phyloP scores from a whole-genome alignment of 1,139 yeast genomes.

The Geotrichum candidum region DNA sequence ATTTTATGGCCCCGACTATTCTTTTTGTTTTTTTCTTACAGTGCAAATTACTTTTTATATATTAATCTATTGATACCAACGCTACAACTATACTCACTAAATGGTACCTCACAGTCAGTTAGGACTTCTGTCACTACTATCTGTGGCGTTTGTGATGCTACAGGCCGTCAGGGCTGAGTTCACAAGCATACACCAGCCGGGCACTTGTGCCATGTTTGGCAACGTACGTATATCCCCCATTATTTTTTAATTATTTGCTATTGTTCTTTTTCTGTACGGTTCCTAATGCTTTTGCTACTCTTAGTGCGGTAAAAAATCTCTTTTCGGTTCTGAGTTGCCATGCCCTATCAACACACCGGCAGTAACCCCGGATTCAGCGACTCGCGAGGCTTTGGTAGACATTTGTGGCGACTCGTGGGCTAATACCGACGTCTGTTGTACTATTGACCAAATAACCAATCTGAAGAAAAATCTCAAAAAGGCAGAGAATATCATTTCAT shows the following conservation, averaged over 20 bases:
- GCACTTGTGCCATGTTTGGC: constrained; percentile 50
- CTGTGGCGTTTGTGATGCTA: not conserved
- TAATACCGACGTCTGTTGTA: constrained; percentile 48
- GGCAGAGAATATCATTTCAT: constrained; percentile 74
- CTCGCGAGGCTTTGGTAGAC: constrained; percentile 44
- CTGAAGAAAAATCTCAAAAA: constrained; percentile 54
- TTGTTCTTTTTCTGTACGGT: not conserved
- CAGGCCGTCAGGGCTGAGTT: constrained; percentile 9
- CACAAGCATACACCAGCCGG: constrained; percentile 32
- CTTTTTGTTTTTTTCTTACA: too few relatives aligned
- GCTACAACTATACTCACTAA: not conserved
- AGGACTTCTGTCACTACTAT: constrained; percentile 5
- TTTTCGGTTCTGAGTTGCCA: constrained; percentile 76
- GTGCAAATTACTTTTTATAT: not conserved
- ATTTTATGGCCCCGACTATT: too few relatives aligned
- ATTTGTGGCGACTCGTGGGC: constrained; percentile 72
- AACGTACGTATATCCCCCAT: constrained; percentile 24
- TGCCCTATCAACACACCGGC: constrained; percentile 58
- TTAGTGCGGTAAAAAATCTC: constrained; percentile 69
- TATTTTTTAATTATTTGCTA: not conserved
- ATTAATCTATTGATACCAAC: not conserved
- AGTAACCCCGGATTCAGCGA: constrained; percentile 41
- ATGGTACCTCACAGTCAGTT: constrained; percentile 1
- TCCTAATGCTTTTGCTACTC: not conserved
- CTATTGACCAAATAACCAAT: constrained; percentile 41